Evolutionary conservation across 768 basidiomycete genomes (phyloP).

Genomic region (Russula sp.): DNA sequence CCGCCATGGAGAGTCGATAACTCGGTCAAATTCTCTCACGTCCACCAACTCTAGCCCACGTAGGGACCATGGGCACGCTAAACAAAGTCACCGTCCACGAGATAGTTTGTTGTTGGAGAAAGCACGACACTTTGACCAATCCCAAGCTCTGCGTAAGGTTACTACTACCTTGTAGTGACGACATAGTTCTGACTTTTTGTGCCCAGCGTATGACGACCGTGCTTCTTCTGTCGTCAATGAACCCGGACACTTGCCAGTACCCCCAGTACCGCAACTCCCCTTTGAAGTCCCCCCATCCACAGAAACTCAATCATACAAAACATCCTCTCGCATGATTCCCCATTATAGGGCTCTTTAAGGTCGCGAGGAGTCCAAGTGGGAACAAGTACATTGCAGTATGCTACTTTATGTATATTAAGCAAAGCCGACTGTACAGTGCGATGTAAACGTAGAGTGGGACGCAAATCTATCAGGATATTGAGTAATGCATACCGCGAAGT

Average conservation of each 20-base stretch:
- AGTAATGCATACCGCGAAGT: not conserved
- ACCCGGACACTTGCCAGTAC: conserved; percentile 29
- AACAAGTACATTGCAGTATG: not conserved
- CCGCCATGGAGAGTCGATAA: not conserved
- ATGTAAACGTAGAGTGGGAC: not conserved
- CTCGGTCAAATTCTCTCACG: not conserved
- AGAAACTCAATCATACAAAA: conserved; percentile 29
- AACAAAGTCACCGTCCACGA: conserved; percentile 9
- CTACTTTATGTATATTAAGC: not conserved
- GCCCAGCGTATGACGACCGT: conserved; percentile 11
- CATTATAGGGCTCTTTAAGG: not conserved
- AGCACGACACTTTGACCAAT: conserved; percentile 12
- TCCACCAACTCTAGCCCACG: not conserved
- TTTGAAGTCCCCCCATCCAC: conserved; percentile 10
- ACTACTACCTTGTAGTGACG: conserved; percentile 27
- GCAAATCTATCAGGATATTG: not conserved
- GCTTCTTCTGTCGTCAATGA: conserved; percentile 1
- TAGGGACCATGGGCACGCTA: not conserved
- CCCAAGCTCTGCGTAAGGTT: conserved; percentile 28
- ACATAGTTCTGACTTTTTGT: conserved; percentile 20
- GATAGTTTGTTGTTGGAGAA: conserved; percentile 24
- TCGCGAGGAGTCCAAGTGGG: not conserved
- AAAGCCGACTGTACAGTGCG: not conserved
- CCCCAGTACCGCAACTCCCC: conserved; percentile 28
- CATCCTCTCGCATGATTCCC: conserved; percentile 25